Evolutionary conservation across 208 protist genomes (phyloP), one percentile per base, ranked within the genome.

Genomic region (Trypanosoma caninum): DNA sequence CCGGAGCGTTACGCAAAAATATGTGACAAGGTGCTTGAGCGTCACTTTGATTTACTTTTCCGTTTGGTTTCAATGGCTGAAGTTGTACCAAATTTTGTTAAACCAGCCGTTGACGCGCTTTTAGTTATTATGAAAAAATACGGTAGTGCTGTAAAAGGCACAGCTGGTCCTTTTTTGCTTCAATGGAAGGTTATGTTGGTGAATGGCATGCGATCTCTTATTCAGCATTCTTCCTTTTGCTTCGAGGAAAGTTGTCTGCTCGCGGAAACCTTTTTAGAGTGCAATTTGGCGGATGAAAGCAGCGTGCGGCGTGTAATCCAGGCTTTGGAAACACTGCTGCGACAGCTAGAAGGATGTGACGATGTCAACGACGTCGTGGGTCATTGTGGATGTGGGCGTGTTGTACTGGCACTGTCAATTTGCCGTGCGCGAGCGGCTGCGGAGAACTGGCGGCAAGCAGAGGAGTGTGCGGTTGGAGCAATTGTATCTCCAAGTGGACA

Each of bases 171-270:
- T 2, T 70, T 78, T 41, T 71, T 92, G 30, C 34, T 69, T 27
- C 62, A 65, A 27, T 84, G 74, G 75, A 78, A 79, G 53, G 78
- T 78, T 25, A 62, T 79, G 64, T 65, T 93, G 4, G 72, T 82
- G 8, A 78, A 75, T 27, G 72, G 63, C 7, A 48, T 84, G 14
- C 80, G 74, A 13, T 73, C 72, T 8, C 62, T 88, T 28, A 66
- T 89, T 47, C 69, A 83, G 59, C 77, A 78, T 40, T 80, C 79
- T 6, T 54, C 82, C 3, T 72, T 84, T 28, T 55, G 62, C 58
- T 74, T 73, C 14, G 42, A 65, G 25, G 72, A 72, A 35, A 69
- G 52, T 2, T 87, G 79, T 51, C 66, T 58, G 20, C 73, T 93
- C 22, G 75, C 79, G 7, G 66, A 70, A 33, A 68, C 63, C 31